A percentile compares a stretch with the other conserved stretches of the same genome.
Conservation (phyloP, 306 rosid species). For the Cucurbita maxima region DNA sequence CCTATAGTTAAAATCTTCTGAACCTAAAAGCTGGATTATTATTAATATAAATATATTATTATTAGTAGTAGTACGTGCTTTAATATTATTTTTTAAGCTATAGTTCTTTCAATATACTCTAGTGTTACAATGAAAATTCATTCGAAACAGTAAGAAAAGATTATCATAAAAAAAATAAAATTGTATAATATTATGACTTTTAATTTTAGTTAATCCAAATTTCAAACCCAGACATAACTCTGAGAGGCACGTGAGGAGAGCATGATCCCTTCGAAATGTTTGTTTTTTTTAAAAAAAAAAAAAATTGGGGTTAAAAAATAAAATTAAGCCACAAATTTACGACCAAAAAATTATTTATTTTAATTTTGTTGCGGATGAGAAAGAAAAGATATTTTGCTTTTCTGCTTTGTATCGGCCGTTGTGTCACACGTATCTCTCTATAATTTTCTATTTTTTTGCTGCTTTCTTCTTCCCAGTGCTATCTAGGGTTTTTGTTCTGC, state of each 20-base stretch:
- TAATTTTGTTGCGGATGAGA: conserved; percentile 4
- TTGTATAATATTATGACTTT: too few relatives aligned
- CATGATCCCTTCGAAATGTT: not conserved
- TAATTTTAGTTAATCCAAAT: not conserved
- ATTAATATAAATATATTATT: too few relatives aligned
- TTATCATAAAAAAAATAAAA: too few relatives aligned
- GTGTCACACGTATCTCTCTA: not conserved
- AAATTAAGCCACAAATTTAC: not conserved
- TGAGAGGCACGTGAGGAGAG: not conserved
- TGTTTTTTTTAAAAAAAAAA: too few relatives aligned
- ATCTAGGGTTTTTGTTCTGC: conserved; percentile 16
- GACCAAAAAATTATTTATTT: not conserved
- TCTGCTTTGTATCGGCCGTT: not conserved
- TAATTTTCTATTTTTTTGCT: not conserved
- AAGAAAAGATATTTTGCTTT: conserved; percentile 1
- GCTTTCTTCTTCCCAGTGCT: not conserved
- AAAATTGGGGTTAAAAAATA: too few relatives aligned
- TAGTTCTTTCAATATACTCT: not conserved
- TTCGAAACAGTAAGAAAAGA: not conserved
- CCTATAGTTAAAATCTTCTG: not conserved
- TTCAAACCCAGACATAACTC: not conserved
- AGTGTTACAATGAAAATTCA: not conserved
- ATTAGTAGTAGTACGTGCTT: not conserved
- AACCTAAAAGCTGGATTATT: not conserved
- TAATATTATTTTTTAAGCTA: not conserved